A percentile compares a stretch with the other conserved stretches of the same genome.
These are phyloP conservation scores for Baudoinia panamericana DNA, from an alignment of 495 filamentous ascomycete species.

Conservation along the genomic window DNA sequence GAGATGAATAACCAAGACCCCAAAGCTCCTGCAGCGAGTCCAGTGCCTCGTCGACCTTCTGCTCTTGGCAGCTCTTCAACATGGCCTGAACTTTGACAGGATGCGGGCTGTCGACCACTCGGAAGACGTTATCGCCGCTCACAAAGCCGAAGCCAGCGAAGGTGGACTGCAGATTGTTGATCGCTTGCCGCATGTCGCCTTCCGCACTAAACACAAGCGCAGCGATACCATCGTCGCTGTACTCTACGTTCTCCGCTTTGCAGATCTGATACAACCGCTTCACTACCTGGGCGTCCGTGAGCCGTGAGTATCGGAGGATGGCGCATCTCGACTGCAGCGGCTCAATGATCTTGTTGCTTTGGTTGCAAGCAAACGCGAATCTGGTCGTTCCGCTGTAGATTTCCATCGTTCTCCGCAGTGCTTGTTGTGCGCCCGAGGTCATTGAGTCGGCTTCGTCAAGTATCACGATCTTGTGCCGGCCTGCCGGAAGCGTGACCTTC, in stretches of 20 bases:
- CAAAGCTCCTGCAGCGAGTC: constrained; percentile 84
- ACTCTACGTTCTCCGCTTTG: constrained; percentile 61
- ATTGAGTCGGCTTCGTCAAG: constrained; percentile 95
- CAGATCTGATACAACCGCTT: constrained; percentile 83
- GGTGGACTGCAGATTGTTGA: constrained; percentile 97
- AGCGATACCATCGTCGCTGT: constrained; percentile 86
- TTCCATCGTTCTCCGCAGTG: constrained; percentile 93
- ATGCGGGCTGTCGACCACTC: constrained; percentile 91
- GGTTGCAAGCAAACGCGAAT: constrained; percentile 97
- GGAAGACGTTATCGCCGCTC: constrained; percentile 94
- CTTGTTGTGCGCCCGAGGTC: constrained; percentile 94
- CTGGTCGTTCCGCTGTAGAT: constrained; percentile 94
- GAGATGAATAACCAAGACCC: constrained; percentile 82
- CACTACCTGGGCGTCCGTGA: constrained; percentile 87
- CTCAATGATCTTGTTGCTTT: constrained; percentile 99
- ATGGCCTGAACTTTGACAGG: constrained; percentile 97
- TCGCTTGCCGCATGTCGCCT: constrained; percentile 97
- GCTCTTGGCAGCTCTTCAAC: constrained; percentile 91
- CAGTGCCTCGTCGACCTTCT: constrained; percentile 73
- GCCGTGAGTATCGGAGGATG: constrained; percentile 82
- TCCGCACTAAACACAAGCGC: constrained; percentile 94
- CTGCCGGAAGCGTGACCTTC: constrained; percentile 86
- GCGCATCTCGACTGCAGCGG: constrained; percentile 92
- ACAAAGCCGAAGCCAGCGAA: constrained; percentile 94
- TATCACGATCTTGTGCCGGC: constrained; percentile 91